phyloP scores from a whole-genome alignment of 208 protist genomes.

The Crithidia thermophila region DNA sequence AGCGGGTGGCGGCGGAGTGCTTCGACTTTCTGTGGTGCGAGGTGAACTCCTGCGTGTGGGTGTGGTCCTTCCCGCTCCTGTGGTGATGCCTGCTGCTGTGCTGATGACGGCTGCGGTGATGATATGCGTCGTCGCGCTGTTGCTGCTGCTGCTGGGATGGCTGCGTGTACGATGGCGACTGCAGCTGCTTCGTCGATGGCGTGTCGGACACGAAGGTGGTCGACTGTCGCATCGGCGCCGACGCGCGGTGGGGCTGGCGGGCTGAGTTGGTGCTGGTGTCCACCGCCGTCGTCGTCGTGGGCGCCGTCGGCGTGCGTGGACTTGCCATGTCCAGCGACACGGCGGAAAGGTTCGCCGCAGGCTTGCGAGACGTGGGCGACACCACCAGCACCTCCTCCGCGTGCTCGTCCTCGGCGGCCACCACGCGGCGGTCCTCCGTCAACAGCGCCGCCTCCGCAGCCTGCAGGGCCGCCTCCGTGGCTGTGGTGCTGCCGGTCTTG shows the following conservation, averaged over 20 bases:
- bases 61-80: neutral
- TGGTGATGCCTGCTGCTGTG: neutral
- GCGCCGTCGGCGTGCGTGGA: neutral
- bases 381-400: slow-evolving; percentile 21
- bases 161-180: neutral
- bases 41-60: neutral
- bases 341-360: neutral
- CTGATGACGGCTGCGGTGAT: slow-evolving; percentile 2
- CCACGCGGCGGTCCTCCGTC: slow-evolving; percentile 15
- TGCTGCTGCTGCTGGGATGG: slow-evolving; percentile 1
- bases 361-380: neutral
- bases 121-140: neutral
- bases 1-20: neutral
- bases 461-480: neutral
- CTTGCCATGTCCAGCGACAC: neutral
- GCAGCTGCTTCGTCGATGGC: neutral
- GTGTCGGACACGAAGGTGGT: neutral
- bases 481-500: neutral
- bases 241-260: neutral
- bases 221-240: too few relatives aligned
- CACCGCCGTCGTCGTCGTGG: slow-evolving; percentile 8
- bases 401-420: slow-evolving; percentile 6
- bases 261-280: slow-evolving; percentile 14
- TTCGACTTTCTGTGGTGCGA: neutral
- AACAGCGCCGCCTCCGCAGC: slow-evolving; percentile 1